Evolutionary conservation across 176 grass and related monocot species (phyloP).

Genomic region (Bromus sterilis): DNA sequence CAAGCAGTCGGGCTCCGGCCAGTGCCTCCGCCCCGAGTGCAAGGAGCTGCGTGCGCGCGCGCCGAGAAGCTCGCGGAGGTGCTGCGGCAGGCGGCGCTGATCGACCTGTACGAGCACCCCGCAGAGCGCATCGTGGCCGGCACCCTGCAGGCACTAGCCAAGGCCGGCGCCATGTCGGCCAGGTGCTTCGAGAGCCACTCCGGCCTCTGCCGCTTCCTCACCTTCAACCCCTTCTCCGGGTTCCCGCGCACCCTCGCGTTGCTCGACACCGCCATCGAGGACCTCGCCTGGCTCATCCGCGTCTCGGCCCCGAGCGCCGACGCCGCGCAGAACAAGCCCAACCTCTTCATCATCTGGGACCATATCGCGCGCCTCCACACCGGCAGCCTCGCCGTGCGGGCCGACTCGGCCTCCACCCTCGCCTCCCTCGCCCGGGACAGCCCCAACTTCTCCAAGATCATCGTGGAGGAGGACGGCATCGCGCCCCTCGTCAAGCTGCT

Average conservation of each 20-base stretch:
- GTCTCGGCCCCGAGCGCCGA: slow-evolving; percentile 46
- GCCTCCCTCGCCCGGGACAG: slow-evolving; percentile 64
- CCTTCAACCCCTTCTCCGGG: slow-evolving; percentile 51
- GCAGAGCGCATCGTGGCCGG: slow-evolving; percentile 53
- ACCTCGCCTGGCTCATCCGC: slow-evolving; percentile 82
- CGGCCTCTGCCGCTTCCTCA: slow-evolving; percentile 65
- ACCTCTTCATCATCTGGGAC: slow-evolving; percentile 66
- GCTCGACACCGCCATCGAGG: slow-evolving; percentile 73
- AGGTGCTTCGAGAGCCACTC: slow-evolving; percentile 65
- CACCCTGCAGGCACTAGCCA: slow-evolving; percentile 48
- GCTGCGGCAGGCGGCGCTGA: slow-evolving; percentile 75
- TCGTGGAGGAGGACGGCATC: slow-evolving; percentile 91
- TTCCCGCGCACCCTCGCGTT: slow-evolving; percentile 51
- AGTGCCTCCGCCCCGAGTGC: slow-evolving; percentile 60
- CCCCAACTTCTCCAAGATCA: slow-evolving; percentile 64
- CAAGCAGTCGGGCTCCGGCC: slow-evolving; percentile 43
- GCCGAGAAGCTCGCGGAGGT: slow-evolving; percentile 64
- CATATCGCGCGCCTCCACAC: slow-evolving; percentile 66
- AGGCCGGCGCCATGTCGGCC: slow-evolving; percentile 37
- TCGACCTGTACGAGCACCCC: slow-evolving; percentile 83
- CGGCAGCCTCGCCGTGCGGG: slow-evolving; percentile 41
- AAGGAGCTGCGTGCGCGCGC: slow-evolving; percentile 45
- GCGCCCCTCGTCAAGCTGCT: slow-evolving; percentile 65
- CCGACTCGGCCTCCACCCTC: slow-evolving; percentile 51
- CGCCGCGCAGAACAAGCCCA: slow-evolving; percentile 59